A percentile compares a stretch with the other conserved stretches of the same genome.
These are phyloP conservation scores for Coleophoma crateriformis DNA, from an alignment of 2,329 filamentous ascomycete genomes.

Conservation along the genomic window DNA sequence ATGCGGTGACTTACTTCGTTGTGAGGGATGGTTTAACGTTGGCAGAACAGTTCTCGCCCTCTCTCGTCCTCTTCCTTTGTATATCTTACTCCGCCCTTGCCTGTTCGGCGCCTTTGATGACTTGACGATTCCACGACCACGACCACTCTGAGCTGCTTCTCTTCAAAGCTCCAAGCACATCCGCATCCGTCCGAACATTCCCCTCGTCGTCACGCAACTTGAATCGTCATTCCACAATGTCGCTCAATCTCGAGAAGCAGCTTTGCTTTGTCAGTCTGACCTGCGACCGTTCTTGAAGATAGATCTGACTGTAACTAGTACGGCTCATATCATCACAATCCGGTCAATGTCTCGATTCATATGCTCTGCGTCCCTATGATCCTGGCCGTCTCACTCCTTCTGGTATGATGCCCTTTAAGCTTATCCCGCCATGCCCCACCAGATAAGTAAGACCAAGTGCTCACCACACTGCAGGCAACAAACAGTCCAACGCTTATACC, in stretches of 20 bases:
- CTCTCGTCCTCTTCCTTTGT: no score
- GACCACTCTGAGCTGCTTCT: conserved; percentile 1
- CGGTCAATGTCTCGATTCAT: conserved; percentile 73
- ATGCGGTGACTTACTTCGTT: no score
- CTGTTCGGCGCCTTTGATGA: no score
- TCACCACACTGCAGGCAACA: conserved; percentile 41
- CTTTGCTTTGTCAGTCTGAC: conserved; percentile 65
- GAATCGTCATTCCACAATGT: conserved; percentile 37
- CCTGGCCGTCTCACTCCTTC: conserved; percentile 62
- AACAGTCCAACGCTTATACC: conserved; percentile 59
- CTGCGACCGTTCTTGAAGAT: background rate
- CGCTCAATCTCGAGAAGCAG: conserved; percentile 76
- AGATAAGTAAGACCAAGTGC: conserved; percentile 6
- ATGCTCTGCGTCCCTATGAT: conserved; percentile 75
- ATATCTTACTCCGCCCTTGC: no score
- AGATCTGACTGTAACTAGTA: conserved; percentile 48
- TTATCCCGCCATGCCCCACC: conserved; percentile 1
- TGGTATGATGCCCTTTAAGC: conserved; percentile 46
- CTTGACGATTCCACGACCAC: no score
- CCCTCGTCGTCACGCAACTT: conserved; percentile 2
- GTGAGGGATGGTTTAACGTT: no score
- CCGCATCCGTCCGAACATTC: background rate
- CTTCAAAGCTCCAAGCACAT: background rate
- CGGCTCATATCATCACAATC: conserved; percentile 76
- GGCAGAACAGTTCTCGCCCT: no score